phyloP scores from a whole-genome alignment of 176 grass and related monocot genomes.

The Microstegium vimineum region DNA sequence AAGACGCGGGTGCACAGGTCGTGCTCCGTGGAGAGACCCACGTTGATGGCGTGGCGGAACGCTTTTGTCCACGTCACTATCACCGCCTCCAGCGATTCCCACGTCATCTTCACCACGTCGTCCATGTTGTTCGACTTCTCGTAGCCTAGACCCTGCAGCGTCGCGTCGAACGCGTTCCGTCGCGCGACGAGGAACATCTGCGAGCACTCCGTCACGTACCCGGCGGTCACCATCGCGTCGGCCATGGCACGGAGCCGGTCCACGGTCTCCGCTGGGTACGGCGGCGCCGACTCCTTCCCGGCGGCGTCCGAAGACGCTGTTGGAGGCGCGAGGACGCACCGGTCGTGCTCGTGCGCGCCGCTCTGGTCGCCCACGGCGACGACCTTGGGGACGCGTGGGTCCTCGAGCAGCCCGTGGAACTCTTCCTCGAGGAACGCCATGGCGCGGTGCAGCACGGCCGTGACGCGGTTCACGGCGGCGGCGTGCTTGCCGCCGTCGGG shows the following conservation, averaged over 20 bases:
- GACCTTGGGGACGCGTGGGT: slow-evolving; percentile 30
- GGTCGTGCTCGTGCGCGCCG: slow-evolving; percentile 38
- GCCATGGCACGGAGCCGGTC: slow-evolving; percentile 55
- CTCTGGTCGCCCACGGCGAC: not conserved
- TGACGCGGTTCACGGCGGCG: slow-evolving; percentile 38
- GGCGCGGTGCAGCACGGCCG: slow-evolving; percentile 51
- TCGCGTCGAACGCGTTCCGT: slow-evolving; percentile 46
- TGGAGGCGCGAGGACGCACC: slow-evolving; percentile 27
- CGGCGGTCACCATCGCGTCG: slow-evolving; percentile 50
- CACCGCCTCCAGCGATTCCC: slow-evolving; percentile 75
- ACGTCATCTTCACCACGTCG: slow-evolving; percentile 60
- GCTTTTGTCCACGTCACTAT: slow-evolving; percentile 64
- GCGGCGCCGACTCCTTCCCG: not conserved
- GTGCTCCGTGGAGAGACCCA: slow-evolving; percentile 56
- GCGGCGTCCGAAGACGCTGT: not conserved
- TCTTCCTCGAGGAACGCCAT: slow-evolving; percentile 97
- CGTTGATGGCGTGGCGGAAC: slow-evolving; percentile 54
- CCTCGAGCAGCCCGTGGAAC: slow-evolving; percentile 57
- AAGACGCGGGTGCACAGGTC: slow-evolving; percentile 64
- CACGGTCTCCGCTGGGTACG: slow-evolving; percentile 41
- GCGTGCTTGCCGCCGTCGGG: slow-evolving; percentile 19
- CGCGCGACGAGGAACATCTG: slow-evolving; percentile 68
- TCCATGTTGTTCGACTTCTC: slow-evolving; percentile 45
- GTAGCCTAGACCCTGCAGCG: slow-evolving; percentile 25
- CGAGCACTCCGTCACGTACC: slow-evolving; percentile 77